phyloP scores from a whole-genome alignment of 2,329 filamentous ascomycete species.

The Microdochium trichocladiopsis region DNA sequence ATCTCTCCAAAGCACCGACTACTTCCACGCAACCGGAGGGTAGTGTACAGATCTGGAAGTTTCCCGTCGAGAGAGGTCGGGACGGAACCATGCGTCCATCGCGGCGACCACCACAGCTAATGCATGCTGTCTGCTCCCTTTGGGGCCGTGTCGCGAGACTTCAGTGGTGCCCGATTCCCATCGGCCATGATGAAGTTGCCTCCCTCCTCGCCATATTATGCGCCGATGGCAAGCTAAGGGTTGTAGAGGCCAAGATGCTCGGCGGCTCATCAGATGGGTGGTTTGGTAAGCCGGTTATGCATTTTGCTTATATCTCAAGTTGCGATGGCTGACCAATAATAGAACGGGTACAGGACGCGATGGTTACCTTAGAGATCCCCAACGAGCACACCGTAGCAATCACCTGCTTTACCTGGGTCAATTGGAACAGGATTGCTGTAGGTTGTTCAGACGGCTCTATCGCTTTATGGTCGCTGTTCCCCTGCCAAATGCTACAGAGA shows the following conservation, averaged over 20 bases:
- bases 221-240: constrained; percentile 40
- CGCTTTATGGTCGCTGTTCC: constrained; percentile 48
- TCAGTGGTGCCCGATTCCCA: constrained; percentile 43
- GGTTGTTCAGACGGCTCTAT: constrained; percentile 52
- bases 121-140: constrained; percentile 38
- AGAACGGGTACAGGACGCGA: constrained; percentile 38
- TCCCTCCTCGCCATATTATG: constrained; percentile 42
- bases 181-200: constrained; percentile 18
- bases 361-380: constrained; percentile 35
- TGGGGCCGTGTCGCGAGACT: constrained; percentile 43
- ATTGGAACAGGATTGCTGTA: constrained; percentile 45
- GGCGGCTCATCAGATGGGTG: constrained; percentile 2
- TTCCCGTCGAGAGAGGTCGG: constrained; percentile 23
- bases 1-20: constrained; percentile 27
- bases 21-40: constrained; percentile 34
- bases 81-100: constrained; percentile 25
- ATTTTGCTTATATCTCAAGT: constrained; percentile 8
- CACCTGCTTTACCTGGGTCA: constrained; percentile 48
- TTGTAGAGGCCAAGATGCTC: constrained; percentile 32
- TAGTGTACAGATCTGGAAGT: constrained; percentile 45
- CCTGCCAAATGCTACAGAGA: constrained; percentile 39
- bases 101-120: constrained; percentile 27
- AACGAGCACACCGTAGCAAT: constrained; percentile 40
- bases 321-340: constrained; percentile 15
- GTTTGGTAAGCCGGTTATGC: not conserved